These are phyloP conservation scores for Kondoa malvinella DNA, from an alignment of 768 basidiomycete species.

Conservation along the genomic window DNA sequence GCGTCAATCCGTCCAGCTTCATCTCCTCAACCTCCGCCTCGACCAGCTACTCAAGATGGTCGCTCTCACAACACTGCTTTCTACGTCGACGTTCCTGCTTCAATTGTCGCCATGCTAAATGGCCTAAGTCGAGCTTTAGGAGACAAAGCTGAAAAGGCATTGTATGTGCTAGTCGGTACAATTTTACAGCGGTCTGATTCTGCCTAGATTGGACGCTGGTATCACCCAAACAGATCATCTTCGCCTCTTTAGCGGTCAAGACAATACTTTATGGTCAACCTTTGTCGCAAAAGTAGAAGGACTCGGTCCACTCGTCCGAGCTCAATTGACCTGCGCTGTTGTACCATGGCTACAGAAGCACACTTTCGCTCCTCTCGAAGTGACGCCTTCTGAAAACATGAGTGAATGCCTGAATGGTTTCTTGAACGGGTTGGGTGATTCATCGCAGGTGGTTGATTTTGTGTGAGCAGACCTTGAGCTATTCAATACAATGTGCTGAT, in stretches of 20 bases:
- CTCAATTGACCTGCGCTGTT: background rate
- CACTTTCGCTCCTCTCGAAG: background rate
- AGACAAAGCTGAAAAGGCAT: background rate
- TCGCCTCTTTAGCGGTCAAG: background rate
- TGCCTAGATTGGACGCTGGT: background rate
- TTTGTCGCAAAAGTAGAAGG: conserved; percentile 4
- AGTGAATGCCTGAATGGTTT: background rate
- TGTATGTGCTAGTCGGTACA: background rate
- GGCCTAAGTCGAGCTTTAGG: background rate
- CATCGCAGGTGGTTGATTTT: background rate
- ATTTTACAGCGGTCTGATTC: background rate
- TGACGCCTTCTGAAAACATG: background rate
- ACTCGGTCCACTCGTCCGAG: background rate
- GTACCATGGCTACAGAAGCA: background rate
- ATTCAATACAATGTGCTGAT: background rate
- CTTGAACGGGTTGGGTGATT: background rate
- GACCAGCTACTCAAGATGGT: too few species aligned
- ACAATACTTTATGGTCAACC: background rate
- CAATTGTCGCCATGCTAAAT: background rate
- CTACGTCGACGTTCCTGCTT: background rate
- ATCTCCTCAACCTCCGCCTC: too few species aligned
- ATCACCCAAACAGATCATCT: background rate
- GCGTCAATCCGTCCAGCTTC: too few species aligned
- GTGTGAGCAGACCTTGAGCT: background rate
- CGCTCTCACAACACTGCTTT: too few species aligned